phyloP scores from a whole-genome alignment of 2,329 filamentous ascomycete species.

The Trematosphaeria pertusa region DNA sequence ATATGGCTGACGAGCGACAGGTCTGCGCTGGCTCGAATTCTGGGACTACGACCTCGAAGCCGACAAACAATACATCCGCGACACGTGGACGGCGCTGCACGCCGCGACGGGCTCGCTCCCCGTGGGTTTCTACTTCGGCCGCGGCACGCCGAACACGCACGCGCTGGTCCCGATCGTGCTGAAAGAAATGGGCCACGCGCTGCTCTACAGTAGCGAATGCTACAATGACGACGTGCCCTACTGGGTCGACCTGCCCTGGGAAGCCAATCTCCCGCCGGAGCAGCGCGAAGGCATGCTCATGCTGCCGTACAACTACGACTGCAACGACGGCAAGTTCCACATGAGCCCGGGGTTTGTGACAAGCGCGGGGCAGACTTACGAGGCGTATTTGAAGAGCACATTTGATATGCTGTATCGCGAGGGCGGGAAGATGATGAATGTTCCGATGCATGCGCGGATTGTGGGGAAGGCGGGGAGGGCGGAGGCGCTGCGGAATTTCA shows the following conservation, averaged over 20 bases:
- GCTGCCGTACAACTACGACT: conserved; percentile 50
- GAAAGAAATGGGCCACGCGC: conserved; percentile 57
- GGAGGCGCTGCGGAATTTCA: conserved; percentile 50
- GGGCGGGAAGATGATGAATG: conserved; percentile 54
- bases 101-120: conserved; percentile 51
- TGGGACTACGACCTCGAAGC: conserved; percentile 53
- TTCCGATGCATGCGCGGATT: conserved; percentile 51
- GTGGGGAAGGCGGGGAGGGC: conserved; percentile 51
- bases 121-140: conserved; percentile 59
- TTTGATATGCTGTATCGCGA: conserved; percentile 53
- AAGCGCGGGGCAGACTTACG: conserved; percentile 48
- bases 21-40: conserved; percentile 58
- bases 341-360: conserved; percentile 53
- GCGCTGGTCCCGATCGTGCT: conserved; percentile 58
- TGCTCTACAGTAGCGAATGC: conserved; percentile 57
- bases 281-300: conserved; percentile 50
- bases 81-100: conserved; percentile 44
- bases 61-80: conserved; percentile 55
- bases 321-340: conserved; percentile 55
- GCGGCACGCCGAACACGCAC: conserved; percentile 55
- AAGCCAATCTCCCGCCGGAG: conserved; percentile 30
- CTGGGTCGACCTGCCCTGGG: conserved; percentile 59
- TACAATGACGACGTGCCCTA: conserved; percentile 64
- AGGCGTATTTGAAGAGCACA: conserved; percentile 49
- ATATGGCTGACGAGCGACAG: conserved; percentile 11